phyloP scores from a whole-genome alignment of 2,329 filamentous ascomycete species.

The Tolypocladium ophioglossoides region DNA sequence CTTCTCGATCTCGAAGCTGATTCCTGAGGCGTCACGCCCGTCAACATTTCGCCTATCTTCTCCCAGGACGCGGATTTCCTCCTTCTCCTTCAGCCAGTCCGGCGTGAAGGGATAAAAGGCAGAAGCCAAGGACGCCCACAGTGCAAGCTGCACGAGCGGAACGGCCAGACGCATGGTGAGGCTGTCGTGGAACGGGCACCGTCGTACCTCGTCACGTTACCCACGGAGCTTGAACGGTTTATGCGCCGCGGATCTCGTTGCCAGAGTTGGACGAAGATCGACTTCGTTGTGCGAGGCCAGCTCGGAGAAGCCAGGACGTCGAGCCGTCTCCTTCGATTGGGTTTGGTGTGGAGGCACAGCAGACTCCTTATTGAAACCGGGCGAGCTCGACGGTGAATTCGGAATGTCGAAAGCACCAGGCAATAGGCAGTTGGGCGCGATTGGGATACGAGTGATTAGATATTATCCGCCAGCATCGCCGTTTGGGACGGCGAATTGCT shows the following conservation, averaged over 20 bases:
- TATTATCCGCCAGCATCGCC: not conserved
- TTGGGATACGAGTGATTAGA: not conserved
- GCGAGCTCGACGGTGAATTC: not conserved
- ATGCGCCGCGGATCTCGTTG: not conserved
- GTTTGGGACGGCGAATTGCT: not conserved
- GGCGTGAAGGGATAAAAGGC: conserved; percentile 39
- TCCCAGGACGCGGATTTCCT: conserved; percentile 7
- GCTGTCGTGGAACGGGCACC: not conserved
- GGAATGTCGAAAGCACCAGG: not conserved
- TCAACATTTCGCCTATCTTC: conserved; percentile 14
- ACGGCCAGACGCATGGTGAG: conserved; percentile 29
- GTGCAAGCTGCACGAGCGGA: conserved; percentile 33
- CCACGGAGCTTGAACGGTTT: not conserved
- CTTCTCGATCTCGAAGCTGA: conserved; percentile 31
- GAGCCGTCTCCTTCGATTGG: not conserved
- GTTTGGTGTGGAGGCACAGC: not conserved
- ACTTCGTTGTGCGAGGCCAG: conserved; percentile 1
- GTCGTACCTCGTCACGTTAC: conserved; percentile 1
- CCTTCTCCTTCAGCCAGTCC: conserved; percentile 20
- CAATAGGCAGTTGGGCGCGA: not conserved
- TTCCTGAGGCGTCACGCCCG: conserved; percentile 7
- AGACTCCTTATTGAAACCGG: not conserved
- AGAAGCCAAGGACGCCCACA: conserved; percentile 33
- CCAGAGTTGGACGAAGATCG: not conserved
- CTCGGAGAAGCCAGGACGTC: not conserved